These are phyloP conservation scores for Paecilomyces sp. DNA, from an alignment of 2,329 filamentous ascomycete genomes.

Conservation along the genomic window DNA sequence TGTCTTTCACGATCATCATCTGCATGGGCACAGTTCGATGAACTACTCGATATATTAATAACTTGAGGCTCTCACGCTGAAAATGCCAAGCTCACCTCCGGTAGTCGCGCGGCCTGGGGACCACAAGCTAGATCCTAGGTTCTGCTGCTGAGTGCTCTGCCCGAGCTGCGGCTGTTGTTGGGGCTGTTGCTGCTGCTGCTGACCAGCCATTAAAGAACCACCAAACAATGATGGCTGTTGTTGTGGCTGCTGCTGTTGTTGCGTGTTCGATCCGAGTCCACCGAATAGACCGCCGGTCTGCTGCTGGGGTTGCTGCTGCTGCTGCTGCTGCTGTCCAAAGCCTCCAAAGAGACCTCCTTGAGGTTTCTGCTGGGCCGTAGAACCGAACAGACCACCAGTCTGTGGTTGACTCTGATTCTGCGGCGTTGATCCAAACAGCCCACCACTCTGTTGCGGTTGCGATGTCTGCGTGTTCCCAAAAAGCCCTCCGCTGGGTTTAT, in stretches of 20 bases:
- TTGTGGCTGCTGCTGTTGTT: conserved; percentile 36
- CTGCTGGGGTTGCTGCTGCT: conserved; percentile 18
- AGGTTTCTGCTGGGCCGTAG: conserved; percentile 17
- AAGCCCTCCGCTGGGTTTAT: conserved; percentile 22
- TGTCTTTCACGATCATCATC: conserved; percentile 52
- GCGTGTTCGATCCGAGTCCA: conserved; percentile 21
- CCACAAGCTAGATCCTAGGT: conserved; percentile 33
- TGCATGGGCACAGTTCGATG: conserved; percentile 57
- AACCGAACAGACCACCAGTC: conserved; percentile 6
- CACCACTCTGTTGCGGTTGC: conserved; percentile 5
- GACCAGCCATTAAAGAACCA: conserved; percentile 18
- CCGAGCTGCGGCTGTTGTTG: conserved; percentile 33
- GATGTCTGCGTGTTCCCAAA: conserved; percentile 21
- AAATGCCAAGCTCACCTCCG: conserved; percentile 23
- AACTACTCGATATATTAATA: conserved; percentile 27
- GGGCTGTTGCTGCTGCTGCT: conserved; percentile 17
- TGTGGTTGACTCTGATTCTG: conserved; percentile 7
- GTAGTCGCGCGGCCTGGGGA: conserved; percentile 37
- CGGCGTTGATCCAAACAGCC: conserved; percentile 17
- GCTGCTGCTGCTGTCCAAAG: conserved; percentile 9
- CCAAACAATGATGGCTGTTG: conserved; percentile 16
- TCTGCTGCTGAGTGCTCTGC: conserved; percentile 29
- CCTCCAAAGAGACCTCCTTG: conserved; percentile 21
- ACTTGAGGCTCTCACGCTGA: conserved; percentile 3
- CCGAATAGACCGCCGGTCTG: conserved; percentile 37